A percentile compares a stretch with the other conserved stretches of the same genome.
These are phyloP conservation scores for Ogataea salicorniae DNA, from an alignment of 805 yeast species.

Conservation along the genomic window DNA sequence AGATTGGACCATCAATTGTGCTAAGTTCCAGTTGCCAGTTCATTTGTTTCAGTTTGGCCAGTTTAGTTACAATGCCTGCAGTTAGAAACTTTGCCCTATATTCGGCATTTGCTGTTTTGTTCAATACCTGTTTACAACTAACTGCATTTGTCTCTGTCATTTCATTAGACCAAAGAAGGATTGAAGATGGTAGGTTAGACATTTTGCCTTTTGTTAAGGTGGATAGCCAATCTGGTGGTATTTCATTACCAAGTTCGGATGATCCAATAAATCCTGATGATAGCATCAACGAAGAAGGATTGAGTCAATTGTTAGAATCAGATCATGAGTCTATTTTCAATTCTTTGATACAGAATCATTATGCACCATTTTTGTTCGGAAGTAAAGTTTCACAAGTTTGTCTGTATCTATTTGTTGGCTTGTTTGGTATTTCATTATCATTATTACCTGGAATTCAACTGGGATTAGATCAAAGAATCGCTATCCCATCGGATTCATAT, in stretches of 20 bases:
- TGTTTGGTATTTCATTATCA: slow-evolving; percentile 67
- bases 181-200: slow-evolving; percentile 57
- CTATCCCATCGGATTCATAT: slow-evolving; percentile 80
- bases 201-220: slow-evolving; percentile 50
- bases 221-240: background rate
- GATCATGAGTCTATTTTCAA: slow-evolving; percentile 30
- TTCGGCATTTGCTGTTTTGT: slow-evolving; percentile 78
- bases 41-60: slow-evolving; percentile 73
- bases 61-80: slow-evolving; percentile 90
- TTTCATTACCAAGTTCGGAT: slow-evolving; percentile 12
- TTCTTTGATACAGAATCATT: slow-evolving; percentile 38
- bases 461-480: slow-evolving; percentile 87
- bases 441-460: slow-evolving; percentile 63
- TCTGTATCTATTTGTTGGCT: slow-evolving; percentile 47
- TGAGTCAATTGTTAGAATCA: slow-evolving; percentile 21
- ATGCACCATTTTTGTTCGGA: slow-evolving; percentile 57
- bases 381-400: slow-evolving; percentile 43
- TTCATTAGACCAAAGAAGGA: slow-evolving; percentile 57
- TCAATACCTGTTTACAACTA: slow-evolving; percentile 73
- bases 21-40: slow-evolving; percentile 74
- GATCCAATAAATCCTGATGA: slow-evolving; percentile 6
- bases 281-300: slow-evolving; percentile 13
- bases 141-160: slow-evolving; percentile 76
- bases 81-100: slow-evolving; percentile 89
- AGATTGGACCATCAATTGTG: slow-evolving; percentile 83